Evolutionary conservation across 495 filamentous ascomycete genomes (phyloP), one percentile per base, ranked within the genome.

Genomic region (Collariella sp.): DNA sequence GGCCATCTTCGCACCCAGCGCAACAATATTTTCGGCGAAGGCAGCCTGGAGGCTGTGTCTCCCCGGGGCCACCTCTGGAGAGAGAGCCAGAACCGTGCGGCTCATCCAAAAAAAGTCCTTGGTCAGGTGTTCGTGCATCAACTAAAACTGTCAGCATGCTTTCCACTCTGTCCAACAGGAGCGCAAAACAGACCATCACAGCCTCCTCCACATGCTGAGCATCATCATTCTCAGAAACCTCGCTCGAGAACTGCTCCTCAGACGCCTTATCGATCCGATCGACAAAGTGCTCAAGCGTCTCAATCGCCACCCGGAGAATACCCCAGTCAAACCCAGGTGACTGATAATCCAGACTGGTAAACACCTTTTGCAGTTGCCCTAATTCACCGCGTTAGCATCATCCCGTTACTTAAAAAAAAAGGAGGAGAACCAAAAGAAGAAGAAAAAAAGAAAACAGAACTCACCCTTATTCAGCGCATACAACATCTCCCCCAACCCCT

Each of bases 291-390:
- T 72, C 69, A 2, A 76, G 16, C 3, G 69, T 69, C 23, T 71
- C 65, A 0, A 76, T 46, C 5, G 69, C 68, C 38, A 58, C 66
- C 3, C 62, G 65, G 38, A 77, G 38, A 12, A 74, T 62, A 33
- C 63, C 52, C 75, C 75, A 77, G 50, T 76, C 72, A 39, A 71
- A 69, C 7, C 66, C 56, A 5, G 59, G 50, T 4, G 65, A 67
- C 3, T 66, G 59, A 22, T 68, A 68, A 39, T 73, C 69, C 34
- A 77, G 69, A 24, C 64, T 67, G 7, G 63, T 68, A 15, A 75
- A 74, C 7, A 75, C 62, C 42, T 74, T 69, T 47, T 73, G 70
- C n/a, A 76, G 54, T 50, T 72, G 72, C 20, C 59, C 69, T 70
- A 20, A 9, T 22, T 6, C 39, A 48, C n/a, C n/a, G n/a, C 6